A percentile compares a stretch with the other conserved stretches of the same genome.
phyloP scores from a whole-genome alignment of 345 rosid species.

The Camelina laxa region DNA sequence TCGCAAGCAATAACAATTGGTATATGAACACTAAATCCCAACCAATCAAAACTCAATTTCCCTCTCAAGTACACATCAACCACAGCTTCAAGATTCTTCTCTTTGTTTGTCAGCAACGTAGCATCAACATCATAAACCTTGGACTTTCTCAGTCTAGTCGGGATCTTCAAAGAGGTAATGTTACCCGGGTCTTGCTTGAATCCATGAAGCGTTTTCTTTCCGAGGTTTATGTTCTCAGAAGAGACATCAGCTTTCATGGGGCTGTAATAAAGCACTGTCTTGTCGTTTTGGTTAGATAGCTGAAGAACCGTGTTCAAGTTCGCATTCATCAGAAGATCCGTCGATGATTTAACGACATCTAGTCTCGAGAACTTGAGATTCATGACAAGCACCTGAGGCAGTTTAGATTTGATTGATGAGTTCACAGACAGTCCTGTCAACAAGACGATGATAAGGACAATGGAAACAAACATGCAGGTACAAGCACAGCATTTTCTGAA shows the following conservation, averaged over 20 bases:
- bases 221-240: slow-evolving; percentile 37
- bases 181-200: slow-evolving; percentile 37
- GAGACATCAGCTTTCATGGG: slow-evolving; percentile 37
- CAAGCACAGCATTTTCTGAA: slow-evolving; percentile 40
- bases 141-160: neutral
- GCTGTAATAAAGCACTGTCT: slow-evolving; percentile 24
- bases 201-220: slow-evolving; percentile 35
- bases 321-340: slow-evolving; percentile 36
- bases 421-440: slow-evolving; percentile 27
- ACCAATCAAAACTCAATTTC: slow-evolving; percentile 39
- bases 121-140: slow-evolving; percentile 41
- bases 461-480: slow-evolving; percentile 28
- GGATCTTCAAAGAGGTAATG: slow-evolving; percentile 14
- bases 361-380: slow-evolving; percentile 35
- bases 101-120: slow-evolving; percentile 33
- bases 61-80: slow-evolving; percentile 42
- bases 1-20: slow-evolving; percentile 43
- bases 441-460: slow-evolving; percentile 31
- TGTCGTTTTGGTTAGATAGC: slow-evolving; percentile 43
- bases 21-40: slow-evolving; percentile 40
- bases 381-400: slow-evolving; percentile 37
- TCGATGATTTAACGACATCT: slow-evolving; percentile 5
- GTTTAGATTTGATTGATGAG: slow-evolving; percentile 34
- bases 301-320: slow-evolving; percentile 31
- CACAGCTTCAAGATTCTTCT: slow-evolving; percentile 29